These are phyloP conservation scores for Acacia pycnantha DNA, from an alignment of 331 rosid species.

Conservation along the genomic window DNA sequence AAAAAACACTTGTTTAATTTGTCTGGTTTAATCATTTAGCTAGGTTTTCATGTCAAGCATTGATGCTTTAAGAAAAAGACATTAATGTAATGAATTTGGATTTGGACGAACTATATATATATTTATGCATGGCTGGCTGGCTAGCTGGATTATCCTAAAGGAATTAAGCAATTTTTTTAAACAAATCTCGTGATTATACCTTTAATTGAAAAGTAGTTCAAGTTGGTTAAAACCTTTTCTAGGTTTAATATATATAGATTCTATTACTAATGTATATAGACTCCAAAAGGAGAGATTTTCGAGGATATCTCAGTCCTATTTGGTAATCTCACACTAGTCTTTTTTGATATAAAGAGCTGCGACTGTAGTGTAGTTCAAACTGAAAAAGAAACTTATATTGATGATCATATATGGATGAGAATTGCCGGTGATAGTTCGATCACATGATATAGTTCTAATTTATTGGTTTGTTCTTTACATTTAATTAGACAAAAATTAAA, in stretches of 20 bases:
- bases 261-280: background rate
- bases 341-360: background rate
- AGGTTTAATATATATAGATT: background rate
- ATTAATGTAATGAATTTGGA: background rate
- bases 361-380: too few species aligned
- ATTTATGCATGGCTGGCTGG: background rate
- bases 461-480: too few species aligned
- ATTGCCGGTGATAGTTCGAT: background rate
- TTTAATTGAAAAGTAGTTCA: background rate
- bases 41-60: background rate
- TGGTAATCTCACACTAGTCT: background rate
- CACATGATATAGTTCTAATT: background rate
- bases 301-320: background rate
- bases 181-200: background rate
- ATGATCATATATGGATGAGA: background rate
- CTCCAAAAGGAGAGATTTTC: background rate
- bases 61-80: background rate
- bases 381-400: too few species aligned
- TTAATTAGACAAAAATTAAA: too few species aligned
- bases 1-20: background rate
- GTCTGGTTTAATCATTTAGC: background rate
- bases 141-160: background rate
- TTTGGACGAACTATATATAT: background rate
- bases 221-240: background rate
- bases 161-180: background rate